phyloP scores from a whole-genome alignment of 768 basidiomycete genomes.

The Lactarius hengduanensis region DNA sequence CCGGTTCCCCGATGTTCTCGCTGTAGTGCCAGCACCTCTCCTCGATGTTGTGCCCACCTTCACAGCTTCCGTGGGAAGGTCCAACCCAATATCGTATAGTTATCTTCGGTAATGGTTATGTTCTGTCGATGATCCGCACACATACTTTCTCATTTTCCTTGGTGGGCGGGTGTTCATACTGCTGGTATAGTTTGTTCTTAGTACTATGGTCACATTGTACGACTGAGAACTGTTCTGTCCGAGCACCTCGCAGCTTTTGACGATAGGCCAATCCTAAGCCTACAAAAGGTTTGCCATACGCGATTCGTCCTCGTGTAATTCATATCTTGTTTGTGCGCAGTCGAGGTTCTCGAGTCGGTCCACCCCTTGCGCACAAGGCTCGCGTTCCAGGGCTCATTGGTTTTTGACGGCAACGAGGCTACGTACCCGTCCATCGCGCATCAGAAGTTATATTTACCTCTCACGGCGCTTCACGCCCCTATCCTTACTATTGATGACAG shows the following conservation, averaged over 20 bases:
- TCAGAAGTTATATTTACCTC: background rate
- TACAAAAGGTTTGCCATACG: conserved; percentile 16
- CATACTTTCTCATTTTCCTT: background rate
- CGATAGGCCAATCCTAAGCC: conserved; percentile 1
- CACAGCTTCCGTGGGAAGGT: background rate
- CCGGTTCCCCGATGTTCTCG: background rate
- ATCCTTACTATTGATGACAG: background rate
- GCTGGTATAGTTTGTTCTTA: background rate
- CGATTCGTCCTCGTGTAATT: conserved; percentile 3
- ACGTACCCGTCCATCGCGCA: conserved; percentile 8
- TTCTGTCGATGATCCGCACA: conserved; percentile 14
- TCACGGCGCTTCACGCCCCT: background rate
- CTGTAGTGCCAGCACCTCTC: background rate
- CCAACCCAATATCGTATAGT: background rate
- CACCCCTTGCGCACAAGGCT: conserved; percentile 10
- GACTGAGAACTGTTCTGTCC: conserved; percentile 1
- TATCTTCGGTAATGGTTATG: background rate
- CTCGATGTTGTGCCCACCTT: background rate
- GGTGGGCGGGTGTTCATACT: background rate
- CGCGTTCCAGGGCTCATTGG: conserved; percentile 3
- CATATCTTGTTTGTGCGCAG: conserved; percentile 4
- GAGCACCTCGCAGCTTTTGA: conserved; percentile 19
- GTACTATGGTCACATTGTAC: background rate
- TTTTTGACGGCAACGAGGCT: conserved; percentile 19
- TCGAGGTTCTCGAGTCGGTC: conserved; percentile 1